Base-by-base conservation (phyloP, 1,139 yeast species). In the Meyerozyma sp. region DNA sequence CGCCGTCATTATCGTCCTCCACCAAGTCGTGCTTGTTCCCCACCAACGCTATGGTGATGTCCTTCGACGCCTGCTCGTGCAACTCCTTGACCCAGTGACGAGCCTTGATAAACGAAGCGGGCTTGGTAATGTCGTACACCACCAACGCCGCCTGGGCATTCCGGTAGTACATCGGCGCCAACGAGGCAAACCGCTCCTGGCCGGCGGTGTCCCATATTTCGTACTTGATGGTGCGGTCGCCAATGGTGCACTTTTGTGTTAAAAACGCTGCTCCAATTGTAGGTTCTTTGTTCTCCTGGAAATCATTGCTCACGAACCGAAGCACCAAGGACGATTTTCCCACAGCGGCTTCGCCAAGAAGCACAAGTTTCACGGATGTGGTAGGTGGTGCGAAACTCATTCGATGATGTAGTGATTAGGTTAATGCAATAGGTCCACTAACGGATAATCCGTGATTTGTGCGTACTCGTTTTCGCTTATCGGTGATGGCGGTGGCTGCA, bases 141-240 rank as follows among this genome's bases (percentile, higher is more conserved):
- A 93, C 97, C 51, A 93, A 71, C 0, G 98, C 98, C 32, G 96
- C 95, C 64, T 93, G 98, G n/a, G 98, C 98, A 59, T 93, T 93
- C 61, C 98, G 80, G 70, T 93, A 93, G 66, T 93, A 93, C 95
- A 93, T 87, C 23, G 98, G 98, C 1, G 98, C 98, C 59, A 93
- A 75, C 32, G 94, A 85, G 4, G 98, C 97, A 71, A 93, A 93
- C 50, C 98, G 72, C 64, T 93, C 98, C 68, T 93, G 98, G 14
- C 98, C 98, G 0, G 98, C 98, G 11, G 98, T 93, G 62, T 93
- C 98, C 98, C 98, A 93, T 51, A 93, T 93, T 64, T 93, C 98
- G 65, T 90, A 93, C 63, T 93, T 93, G 60, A 93, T 90, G 13
- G 95, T 87, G 53, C 87, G 81, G 51, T 87, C 90, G 34, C 94